Conservation (phyloP, 2,329 filamentous ascomycete genomes). For the Byssoonygena ceratinophila region DNA sequence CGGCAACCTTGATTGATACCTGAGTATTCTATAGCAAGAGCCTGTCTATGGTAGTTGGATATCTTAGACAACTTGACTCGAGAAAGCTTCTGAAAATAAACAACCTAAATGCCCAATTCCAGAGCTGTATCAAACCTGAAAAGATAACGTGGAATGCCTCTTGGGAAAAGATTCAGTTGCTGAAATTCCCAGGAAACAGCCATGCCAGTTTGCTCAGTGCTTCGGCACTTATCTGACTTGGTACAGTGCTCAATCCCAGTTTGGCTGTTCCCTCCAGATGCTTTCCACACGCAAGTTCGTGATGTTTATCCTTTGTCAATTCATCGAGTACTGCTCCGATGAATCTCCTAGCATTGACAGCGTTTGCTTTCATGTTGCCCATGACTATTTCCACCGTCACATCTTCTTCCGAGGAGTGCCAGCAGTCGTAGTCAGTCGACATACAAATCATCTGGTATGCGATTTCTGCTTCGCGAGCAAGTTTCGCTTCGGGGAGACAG, state of each 20-base stretch:
- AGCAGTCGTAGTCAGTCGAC: conserved; percentile 99
- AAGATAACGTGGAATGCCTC: background rate
- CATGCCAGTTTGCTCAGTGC: conserved; percentile 71
- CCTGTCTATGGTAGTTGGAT: no score
- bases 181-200: conserved; percentile 73
- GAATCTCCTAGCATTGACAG: conserved; percentile 73
- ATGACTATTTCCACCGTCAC: conserved; percentile 97
- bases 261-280: conserved; percentile 67
- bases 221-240: conserved; percentile 60
- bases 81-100: no score
- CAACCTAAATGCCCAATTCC: no score
- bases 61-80: no score
- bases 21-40: no score
- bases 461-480: conserved; percentile 91
- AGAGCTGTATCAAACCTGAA: no score
- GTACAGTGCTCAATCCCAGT: conserved; percentile 77
- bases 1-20: no score
- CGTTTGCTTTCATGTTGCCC: conserved; percentile 89
- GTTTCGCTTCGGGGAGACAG: conserved; percentile 84
- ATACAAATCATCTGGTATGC: conserved; percentile 98
- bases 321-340: conserved; percentile 74
- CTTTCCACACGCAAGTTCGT: conserved; percentile 64
- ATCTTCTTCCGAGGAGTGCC: conserved; percentile 60
- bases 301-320: conserved; percentile 65
- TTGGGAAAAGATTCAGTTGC: background rate